phyloP scores from a whole-genome alignment of 352 stramenopile species.

The Phytophthora brassicae region DNA sequence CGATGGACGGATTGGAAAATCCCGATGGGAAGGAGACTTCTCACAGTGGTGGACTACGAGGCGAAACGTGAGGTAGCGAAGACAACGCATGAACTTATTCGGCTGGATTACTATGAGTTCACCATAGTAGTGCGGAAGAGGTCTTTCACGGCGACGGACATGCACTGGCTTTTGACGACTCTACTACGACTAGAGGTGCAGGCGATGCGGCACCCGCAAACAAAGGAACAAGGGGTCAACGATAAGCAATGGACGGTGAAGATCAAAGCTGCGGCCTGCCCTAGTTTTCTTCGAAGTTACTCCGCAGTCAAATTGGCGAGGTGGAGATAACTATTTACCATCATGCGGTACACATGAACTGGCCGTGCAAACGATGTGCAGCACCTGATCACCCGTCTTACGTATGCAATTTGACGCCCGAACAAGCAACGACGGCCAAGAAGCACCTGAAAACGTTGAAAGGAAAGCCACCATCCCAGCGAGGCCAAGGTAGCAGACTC shows the following conservation, averaged over 20 bases:
- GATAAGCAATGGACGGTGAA: conserved; percentile 3
- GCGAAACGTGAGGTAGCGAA: neutral
- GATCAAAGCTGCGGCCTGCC: neutral
- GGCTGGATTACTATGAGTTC: conserved; percentile 1
- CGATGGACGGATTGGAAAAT: neutral
- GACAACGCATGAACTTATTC: neutral
- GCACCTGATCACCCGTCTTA: no score
- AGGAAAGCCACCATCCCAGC: no score
- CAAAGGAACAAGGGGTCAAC: neutral
- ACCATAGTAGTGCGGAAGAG: neutral
- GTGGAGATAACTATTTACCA: no score
- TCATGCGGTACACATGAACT: no score
- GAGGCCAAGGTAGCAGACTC: no score
- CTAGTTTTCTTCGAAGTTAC: neutral
- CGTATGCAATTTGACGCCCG: no score
- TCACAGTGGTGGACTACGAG: neutral
- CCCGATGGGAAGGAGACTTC: neutral
- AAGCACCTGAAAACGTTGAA: no score
- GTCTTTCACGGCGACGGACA: neutral
- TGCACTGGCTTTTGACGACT: neutral
- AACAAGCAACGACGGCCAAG: no score
- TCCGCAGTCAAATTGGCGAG: no score
- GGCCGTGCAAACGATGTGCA: no score
- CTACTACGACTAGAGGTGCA: neutral
- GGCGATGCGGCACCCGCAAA: neutral